These are phyloP conservation scores for Annulohypoxylon truncatum DNA, from an alignment of 2,329 filamentous ascomycete genomes.

Conservation along the genomic window DNA sequence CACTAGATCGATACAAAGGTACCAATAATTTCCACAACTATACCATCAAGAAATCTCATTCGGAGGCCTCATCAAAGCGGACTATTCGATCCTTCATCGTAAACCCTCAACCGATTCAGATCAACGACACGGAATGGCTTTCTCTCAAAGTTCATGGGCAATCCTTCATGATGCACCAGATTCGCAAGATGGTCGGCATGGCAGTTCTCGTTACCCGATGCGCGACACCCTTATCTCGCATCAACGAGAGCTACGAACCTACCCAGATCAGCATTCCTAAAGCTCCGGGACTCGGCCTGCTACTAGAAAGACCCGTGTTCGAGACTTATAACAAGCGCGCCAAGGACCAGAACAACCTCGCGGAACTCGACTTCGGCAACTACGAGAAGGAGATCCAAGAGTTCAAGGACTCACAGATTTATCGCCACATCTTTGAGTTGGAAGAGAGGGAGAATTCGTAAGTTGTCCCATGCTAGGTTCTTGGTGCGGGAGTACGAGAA, in stretches of 20 bases:
- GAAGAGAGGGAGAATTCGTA: slow-evolving; percentile 89
- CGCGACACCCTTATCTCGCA: slow-evolving; percentile 77
- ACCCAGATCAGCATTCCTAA: slow-evolving; percentile 90
- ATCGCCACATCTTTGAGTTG: slow-evolving; percentile 88
- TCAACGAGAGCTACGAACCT: slow-evolving; percentile 77
- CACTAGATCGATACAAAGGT: slow-evolving; percentile 80
- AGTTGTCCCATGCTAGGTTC: slow-evolving; percentile 55
- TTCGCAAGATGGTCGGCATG: slow-evolving; percentile 99
- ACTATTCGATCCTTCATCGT: slow-evolving; percentile 93
- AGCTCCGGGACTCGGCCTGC: slow-evolving; percentile 86
- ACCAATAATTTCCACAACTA: slow-evolving; percentile 98
- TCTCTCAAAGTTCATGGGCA: slow-evolving; percentile 96
- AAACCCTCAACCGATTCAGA: slow-evolving; percentile 80
- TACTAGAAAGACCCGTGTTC: slow-evolving; percentile 93
- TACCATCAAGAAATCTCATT: slow-evolving; percentile 86
- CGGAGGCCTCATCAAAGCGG: slow-evolving; percentile 86
- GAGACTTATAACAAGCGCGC: slow-evolving; percentile 85
- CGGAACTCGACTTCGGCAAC: slow-evolving; percentile 81
- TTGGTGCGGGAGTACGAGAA: background rate
- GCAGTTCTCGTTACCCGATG: slow-evolving; percentile 85
- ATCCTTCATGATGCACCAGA: slow-evolving; percentile 99
- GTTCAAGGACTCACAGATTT: slow-evolving; percentile 94
- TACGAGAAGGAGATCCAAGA: slow-evolving; percentile 82
- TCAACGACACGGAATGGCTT: slow-evolving; percentile 94
- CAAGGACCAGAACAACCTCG: slow-evolving; percentile 69